phyloP scores from a whole-genome alignment of 1,139 yeast species.

The Suhomyces yuchorum region DNA sequence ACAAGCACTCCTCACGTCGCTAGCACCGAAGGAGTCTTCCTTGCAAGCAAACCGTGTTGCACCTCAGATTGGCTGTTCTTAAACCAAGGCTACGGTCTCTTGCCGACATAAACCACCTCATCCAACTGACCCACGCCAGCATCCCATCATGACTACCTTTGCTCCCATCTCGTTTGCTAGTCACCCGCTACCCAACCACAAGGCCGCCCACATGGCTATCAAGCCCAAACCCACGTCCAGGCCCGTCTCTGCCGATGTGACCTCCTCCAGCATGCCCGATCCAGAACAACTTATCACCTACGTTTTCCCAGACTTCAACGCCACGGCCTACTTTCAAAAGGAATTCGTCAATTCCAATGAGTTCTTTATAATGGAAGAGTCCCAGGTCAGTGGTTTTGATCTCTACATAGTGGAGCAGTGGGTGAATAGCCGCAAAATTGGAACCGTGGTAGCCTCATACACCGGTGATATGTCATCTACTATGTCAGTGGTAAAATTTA shows the following conservation, averaged over 20 bases:
- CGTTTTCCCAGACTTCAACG: slow-evolving; percentile 54
- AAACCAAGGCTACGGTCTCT: background rate
- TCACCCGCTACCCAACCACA: background rate
- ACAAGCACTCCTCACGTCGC: background rate
- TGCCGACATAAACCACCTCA: background rate
- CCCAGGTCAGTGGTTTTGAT: slow-evolving; percentile 71
- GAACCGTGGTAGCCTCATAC: slow-evolving; percentile 72
- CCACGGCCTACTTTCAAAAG: slow-evolving; percentile 49
- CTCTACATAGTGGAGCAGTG: slow-evolving; percentile 92
- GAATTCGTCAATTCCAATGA: slow-evolving; percentile 42
- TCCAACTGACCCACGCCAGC: background rate
- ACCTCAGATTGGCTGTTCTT: background rate
- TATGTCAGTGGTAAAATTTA: slow-evolving; percentile 62
- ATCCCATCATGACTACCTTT: background rate
- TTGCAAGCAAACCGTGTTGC: background rate
- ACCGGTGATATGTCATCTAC: slow-evolving; percentile 77
- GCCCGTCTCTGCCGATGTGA: background rate
- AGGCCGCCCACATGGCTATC: background rate
- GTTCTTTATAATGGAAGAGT: slow-evolving; percentile 42
- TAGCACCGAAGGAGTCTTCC: background rate
- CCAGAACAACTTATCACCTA: slow-evolving; percentile 41
- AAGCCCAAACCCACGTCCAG: background rate
- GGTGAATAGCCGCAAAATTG: slow-evolving; percentile 71
- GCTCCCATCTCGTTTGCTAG: background rate
- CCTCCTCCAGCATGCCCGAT: slow-evolving; percentile 3